Conservation (phyloP, 2,329 filamentous ascomycete species). For the Aspergillus unguis region DNA sequence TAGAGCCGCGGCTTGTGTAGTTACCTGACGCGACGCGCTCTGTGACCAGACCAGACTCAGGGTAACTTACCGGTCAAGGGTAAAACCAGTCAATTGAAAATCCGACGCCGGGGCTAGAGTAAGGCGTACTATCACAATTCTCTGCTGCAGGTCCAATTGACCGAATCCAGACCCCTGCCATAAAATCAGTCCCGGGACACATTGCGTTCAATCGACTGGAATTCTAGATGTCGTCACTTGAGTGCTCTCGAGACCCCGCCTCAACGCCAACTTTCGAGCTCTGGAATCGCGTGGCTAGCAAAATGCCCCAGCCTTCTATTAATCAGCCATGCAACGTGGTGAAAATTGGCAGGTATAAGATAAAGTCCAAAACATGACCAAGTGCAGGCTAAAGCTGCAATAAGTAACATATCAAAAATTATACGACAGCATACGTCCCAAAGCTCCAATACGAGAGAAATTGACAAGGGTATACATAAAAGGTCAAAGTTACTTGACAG, state of each 20-base stretch:
- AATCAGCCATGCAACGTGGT: background rate
- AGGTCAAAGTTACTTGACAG: slow-evolving; percentile 20
- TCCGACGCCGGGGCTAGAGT: slow-evolving; percentile 4
- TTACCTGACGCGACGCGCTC: slow-evolving; percentile 11
- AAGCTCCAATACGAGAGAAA: background rate
- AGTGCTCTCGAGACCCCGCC: background rate
- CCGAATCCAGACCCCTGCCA: background rate
- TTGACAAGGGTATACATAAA: slow-evolving; percentile 9
- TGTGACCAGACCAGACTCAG: background rate
- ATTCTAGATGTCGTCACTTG: background rate
- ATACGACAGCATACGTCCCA: background rate
- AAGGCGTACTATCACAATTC: slow-evolving; percentile 1
- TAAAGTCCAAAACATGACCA: background rate
- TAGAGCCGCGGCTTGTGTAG: background rate
- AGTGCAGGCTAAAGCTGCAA: background rate
- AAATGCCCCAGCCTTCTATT: too few species aligned
- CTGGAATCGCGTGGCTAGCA: too few species aligned
- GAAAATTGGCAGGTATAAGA: background rate
- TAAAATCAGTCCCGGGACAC: background rate
- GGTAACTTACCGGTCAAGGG: slow-evolving; percentile 5
- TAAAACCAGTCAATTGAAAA: slow-evolving; percentile 1
- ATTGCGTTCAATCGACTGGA: background rate
- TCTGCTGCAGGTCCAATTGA: background rate
- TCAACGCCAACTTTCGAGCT: background rate
- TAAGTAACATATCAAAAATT: background rate